A percentile compares a stretch with the other conserved stretches of the same genome.
Conservation (phyloP, 2,329 filamentous ascomycete genomes). For the Trichocomaceae sp. region DNA sequence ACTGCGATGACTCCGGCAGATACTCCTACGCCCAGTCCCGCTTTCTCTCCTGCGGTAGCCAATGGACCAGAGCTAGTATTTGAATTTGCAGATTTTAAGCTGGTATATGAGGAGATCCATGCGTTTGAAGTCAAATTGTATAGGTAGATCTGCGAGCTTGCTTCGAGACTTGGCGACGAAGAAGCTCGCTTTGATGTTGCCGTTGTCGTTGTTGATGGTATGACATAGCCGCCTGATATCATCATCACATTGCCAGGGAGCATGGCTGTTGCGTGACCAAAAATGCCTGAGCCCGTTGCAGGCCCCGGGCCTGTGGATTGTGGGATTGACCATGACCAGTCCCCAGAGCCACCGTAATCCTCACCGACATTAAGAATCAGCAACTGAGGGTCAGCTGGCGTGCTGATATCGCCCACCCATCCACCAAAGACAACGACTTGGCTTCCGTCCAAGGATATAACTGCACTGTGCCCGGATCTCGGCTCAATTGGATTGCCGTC, state of each 20-base stretch:
- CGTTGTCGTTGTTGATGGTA: constrained; percentile 31
- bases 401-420: constrained; percentile 78
- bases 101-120: constrained; percentile 54
- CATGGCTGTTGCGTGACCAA: constrained; percentile 57
- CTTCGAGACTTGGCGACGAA: constrained; percentile 17
- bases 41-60: constrained; percentile 36
- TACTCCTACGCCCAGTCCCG: constrained; percentile 59
- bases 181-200: constrained; percentile 31
- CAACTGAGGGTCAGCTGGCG: constrained; percentile 74
- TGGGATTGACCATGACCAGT: constrained; percentile 42
- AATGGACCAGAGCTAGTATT: constrained; percentile 20
- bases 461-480: constrained; percentile 79
- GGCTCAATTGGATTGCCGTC: constrained; percentile 59
- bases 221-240: constrained; percentile 53
- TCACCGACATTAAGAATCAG: constrained; percentile 68
- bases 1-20: constrained; percentile 56
- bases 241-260: constrained; percentile 57
- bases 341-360: constrained; percentile 54
- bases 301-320: constrained; percentile 29
- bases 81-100: constrained; percentile 29
- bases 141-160: constrained; percentile 47
- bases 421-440: constrained; percentile 77
- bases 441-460: constrained; percentile 70
- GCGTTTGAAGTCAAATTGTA: constrained; percentile 56
- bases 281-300: constrained; percentile 46